Conservation (phyloP, 768 basidiomycete species). For the Suillus lakei region DNA sequence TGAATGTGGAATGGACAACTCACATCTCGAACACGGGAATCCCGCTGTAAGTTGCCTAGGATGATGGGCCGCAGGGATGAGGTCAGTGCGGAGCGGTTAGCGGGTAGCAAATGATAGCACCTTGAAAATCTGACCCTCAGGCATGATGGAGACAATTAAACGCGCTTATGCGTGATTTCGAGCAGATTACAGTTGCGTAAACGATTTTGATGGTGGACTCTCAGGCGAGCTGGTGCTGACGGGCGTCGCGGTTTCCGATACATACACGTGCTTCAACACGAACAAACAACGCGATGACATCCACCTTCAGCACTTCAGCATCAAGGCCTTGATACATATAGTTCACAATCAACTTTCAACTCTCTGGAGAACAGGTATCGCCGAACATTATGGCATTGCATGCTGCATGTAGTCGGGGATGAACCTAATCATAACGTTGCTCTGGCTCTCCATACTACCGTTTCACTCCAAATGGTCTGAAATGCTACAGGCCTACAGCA, state of each 20-base stretch:
- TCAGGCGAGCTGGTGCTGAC: constrained; percentile 15
- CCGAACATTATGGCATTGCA: not conserved
- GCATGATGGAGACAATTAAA: constrained; percentile 53
- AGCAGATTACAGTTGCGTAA: constrained; percentile 9
- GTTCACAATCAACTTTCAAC: too few species aligned
- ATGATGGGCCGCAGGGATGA: constrained; percentile 16
- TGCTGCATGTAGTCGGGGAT: not conserved
- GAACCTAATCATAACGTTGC: not conserved
- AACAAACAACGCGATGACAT: constrained; percentile 42
- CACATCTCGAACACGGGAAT: constrained; percentile 94
- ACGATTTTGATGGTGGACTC: constrained; percentile 21
- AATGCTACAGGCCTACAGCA: not conserved
- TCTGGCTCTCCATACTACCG: not conserved
- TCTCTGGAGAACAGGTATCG: not conserved
- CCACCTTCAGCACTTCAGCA: not conserved
- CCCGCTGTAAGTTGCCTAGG: constrained; percentile 88
- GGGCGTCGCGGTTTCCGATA: constrained; percentile 21
- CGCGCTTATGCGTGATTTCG: constrained; percentile 14
- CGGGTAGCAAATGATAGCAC: constrained; percentile 37
- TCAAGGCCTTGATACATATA: not conserved
- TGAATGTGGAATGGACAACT: constrained; percentile 44
- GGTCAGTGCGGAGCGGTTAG: not conserved
- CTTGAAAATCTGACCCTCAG: constrained; percentile 90
- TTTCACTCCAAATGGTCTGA: not conserved
- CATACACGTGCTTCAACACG: constrained; percentile 44